Evolutionary conservation across 495 filamentous ascomycete species (phyloP).

Genomic region (Letharia lupina): DNA sequence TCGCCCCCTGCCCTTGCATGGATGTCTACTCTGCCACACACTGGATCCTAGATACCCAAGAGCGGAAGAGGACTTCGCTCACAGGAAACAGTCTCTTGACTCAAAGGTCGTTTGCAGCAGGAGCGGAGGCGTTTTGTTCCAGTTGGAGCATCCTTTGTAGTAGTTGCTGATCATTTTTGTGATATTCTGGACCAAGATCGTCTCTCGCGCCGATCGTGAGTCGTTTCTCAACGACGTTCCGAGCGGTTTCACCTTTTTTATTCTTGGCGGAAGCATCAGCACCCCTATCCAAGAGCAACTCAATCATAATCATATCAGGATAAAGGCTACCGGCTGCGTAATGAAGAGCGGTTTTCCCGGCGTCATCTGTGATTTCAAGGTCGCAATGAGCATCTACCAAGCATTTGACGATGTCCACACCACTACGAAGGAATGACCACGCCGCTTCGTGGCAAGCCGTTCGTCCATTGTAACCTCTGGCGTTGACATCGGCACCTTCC

Average conservation of each 20-base stretch:
- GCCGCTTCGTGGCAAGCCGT: not conserved
- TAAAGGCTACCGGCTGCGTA: not conserved
- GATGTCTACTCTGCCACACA: too few species aligned
- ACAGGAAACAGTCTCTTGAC: not conserved
- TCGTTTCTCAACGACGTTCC: not conserved
- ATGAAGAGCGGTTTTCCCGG: not conserved
- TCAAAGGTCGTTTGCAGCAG: not conserved
- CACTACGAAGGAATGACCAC: rapidly evolving
- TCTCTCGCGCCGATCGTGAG: not conserved
- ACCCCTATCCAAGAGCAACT: not conserved
- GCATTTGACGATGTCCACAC: not conserved
- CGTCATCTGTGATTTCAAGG: not conserved
- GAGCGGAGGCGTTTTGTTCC: not conserved
- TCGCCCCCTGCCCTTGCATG: too few species aligned
- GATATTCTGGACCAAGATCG: not conserved
- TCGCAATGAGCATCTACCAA: not conserved
- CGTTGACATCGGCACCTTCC: not conserved
- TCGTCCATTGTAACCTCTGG: not conserved
- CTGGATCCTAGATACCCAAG: too few species aligned
- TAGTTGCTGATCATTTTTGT: not conserved
- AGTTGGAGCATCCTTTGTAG: not conserved
- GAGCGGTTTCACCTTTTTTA: not conserved
- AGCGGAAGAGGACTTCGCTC: not conserved
- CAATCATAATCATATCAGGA: too few species aligned
- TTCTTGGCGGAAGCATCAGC: not conserved